A percentile compares a stretch with the other conserved stretches of the same genome.
These are phyloP conservation scores for Conticribra weissflogii DNA, from an alignment of 108 stramenopile species.

Conservation along the genomic window DNA sequence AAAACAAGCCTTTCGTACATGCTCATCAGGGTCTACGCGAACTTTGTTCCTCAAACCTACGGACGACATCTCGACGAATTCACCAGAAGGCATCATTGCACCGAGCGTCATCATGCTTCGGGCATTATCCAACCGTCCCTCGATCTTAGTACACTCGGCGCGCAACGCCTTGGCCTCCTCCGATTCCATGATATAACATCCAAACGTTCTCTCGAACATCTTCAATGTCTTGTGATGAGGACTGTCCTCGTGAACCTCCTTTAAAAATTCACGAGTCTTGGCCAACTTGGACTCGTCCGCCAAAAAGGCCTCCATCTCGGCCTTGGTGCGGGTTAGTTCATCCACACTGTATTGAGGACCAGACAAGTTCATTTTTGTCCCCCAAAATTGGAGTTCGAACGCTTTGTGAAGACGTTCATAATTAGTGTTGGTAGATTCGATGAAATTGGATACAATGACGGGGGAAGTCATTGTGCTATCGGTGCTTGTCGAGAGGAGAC, in stretches of 20 bases:
- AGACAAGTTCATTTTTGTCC: slow-evolving; percentile 76
- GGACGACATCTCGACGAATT: slow-evolving; percentile 59
- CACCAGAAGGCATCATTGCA: slow-evolving; percentile 39
- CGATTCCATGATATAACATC: slow-evolving; percentile 60
- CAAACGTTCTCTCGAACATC: slow-evolving; percentile 60
- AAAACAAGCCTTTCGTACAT: slow-evolving; percentile 59
- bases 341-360: slow-evolving; percentile 56
- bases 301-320: slow-evolving; percentile 70
- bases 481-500: background rate
- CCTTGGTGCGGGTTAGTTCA: slow-evolving; percentile 60
- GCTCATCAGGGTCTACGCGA: slow-evolving; percentile 54
- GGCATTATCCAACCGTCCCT: slow-evolving; percentile 59
- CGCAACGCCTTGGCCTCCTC: slow-evolving; percentile 56
- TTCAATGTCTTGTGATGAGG: slow-evolving; percentile 42
- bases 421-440: slow-evolving; percentile 54
- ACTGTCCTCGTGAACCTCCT: slow-evolving; percentile 27
- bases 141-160: slow-evolving; percentile 55
- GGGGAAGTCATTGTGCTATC: background rate
- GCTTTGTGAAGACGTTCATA: slow-evolving; percentile 60
- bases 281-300: slow-evolving; percentile 48
- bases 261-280: slow-evolving; percentile 42
- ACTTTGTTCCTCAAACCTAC: slow-evolving; percentile 65
- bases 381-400: slow-evolving; percentile 82
- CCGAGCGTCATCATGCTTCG: slow-evolving; percentile 63
- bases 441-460: slow-evolving; percentile 52